Percentiles rank a stretch among this genome's conserved stretches.
These are phyloP conservation scores for Colletotrichum somersetense DNA, from an alignment of 2,329 filamentous ascomycete species.

Conservation along the genomic window DNA sequence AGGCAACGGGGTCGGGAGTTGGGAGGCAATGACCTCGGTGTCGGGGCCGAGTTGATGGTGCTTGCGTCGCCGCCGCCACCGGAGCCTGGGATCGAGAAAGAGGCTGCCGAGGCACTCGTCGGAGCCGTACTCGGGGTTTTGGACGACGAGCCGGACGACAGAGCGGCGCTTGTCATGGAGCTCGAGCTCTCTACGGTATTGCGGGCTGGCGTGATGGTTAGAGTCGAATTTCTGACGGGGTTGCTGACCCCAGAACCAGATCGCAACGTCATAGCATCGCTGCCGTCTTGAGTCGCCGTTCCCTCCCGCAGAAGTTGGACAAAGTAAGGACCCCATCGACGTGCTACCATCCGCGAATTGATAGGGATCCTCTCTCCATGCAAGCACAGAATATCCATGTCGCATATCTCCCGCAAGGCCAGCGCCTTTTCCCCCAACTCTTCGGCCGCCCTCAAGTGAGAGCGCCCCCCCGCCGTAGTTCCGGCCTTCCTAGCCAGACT, in stretches of 20 bases:
- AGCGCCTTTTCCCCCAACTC: conserved; percentile 87
- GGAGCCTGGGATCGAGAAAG: conserved; percentile 27
- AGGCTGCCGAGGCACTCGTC: conserved; percentile 54
- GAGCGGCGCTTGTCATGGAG: conserved; percentile 59
- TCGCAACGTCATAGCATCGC: conserved; percentile 81
- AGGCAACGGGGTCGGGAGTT: conserved; percentile 83
- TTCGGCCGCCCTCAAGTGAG: conserved; percentile 81
- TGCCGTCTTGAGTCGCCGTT: conserved; percentile 76
- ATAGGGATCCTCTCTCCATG: conserved; percentile 92
- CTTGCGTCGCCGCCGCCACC: conserved; percentile 58
- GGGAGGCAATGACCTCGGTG: conserved; percentile 68
- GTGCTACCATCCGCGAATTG: conserved; percentile 88
- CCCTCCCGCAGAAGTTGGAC: conserved; percentile 90
- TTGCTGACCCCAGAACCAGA: conserved; percentile 71
- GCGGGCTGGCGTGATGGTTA: conserved; percentile 83
- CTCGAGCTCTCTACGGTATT: conserved; percentile 62
- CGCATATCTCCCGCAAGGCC: conserved; percentile 84
- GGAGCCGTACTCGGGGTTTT: conserved; percentile 60
- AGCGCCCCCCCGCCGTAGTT: conserved; percentile 80
- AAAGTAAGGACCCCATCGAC: conserved; percentile 96
- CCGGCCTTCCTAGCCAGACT: conserved; percentile 71
- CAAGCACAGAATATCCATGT: conserved; percentile 97
- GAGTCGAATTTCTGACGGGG: conserved; percentile 79
- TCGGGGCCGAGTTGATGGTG: conserved; percentile 68
- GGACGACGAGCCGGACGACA: conserved; percentile 55